These are phyloP conservation scores for Huiozyma sinensis DNA, from an alignment of 805 yeast species.

Conservation along the genomic window DNA sequence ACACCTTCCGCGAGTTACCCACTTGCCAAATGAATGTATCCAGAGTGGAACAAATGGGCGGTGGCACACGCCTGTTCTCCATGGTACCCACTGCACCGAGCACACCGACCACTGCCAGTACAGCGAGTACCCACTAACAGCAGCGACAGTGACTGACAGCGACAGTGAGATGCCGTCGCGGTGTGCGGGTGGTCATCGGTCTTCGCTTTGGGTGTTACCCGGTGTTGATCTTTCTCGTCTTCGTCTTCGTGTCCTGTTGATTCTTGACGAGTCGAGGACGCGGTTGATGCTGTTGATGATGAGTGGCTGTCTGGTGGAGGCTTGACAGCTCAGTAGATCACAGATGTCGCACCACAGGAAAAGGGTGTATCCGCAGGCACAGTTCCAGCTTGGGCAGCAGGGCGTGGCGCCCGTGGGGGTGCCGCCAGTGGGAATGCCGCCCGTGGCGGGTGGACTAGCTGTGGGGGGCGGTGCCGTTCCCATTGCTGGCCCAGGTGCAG, in stretches of 20 bases:
- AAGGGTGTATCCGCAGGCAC: constrained; percentile 36
- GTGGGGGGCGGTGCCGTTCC: neutral
- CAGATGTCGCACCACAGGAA: constrained; percentile 32
- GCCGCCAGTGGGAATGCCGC: neutral
- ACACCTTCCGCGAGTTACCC: constrained; percentile 64
- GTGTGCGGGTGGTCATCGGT: no score
- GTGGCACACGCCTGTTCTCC: constrained; percentile 58
- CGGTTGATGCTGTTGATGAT: no score
- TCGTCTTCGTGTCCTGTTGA: neutral
- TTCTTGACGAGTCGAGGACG: no score
- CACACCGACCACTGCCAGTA: no score
- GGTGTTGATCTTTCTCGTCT: neutral
- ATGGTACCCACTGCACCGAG: constrained; percentile 68
- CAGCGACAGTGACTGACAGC: no score
- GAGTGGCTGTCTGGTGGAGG: no score
- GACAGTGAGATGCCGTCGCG: no score
- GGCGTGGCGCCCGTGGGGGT: neutral
- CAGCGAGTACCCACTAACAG: no score
- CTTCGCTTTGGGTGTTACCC: no score
- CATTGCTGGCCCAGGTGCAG: constrained; percentile 1
- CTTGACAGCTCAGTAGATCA: neutral
- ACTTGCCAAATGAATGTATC: constrained; percentile 32
- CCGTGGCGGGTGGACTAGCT: neutral
- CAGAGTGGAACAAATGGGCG: constrained; percentile 59
- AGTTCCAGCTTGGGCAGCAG: constrained; percentile 2